Conservation (phyloP, 2,329 filamentous ascomycete species). For the Emericellopsis atlantica region DNA sequence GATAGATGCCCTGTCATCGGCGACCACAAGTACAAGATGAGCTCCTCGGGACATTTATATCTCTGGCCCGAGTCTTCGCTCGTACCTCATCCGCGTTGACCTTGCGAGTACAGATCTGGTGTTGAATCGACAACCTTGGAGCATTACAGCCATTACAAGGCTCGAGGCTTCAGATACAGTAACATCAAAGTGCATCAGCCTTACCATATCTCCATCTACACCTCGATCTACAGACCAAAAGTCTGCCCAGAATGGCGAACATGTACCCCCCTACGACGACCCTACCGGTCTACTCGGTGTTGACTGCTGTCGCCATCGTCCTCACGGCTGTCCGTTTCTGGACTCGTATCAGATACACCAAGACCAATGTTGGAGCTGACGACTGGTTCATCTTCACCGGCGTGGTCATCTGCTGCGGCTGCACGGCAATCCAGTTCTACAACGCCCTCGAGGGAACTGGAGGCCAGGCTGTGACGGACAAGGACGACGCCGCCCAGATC, state of each 20-base stretch:
- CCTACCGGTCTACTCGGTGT: constrained; percentile 4
- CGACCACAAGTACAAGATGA: no score
- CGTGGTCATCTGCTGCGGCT: constrained; percentile 1
- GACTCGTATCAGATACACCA: constrained; percentile 1
- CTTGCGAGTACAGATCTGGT: no score
- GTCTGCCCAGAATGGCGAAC: constrained; percentile 12
- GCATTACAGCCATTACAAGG: no score
- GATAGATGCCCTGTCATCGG: no score
- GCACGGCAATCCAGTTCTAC: constrained; percentile 4
- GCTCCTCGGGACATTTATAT: no score
- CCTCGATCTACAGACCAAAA: constrained; percentile 2
- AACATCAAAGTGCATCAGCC: no score
- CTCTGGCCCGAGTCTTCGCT: no score
- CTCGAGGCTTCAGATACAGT: no score
- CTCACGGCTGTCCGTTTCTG: constrained; percentile 5
- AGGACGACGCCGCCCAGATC: not conserved
- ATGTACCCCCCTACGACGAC: constrained; percentile 4
- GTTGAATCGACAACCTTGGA: no score
- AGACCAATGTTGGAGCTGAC: constrained; percentile 2
- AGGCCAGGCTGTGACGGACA: constrained; percentile 2
- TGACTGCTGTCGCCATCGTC: constrained; percentile 2
- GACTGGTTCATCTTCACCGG: constrained; percentile 4
- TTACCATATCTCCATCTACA: no score
- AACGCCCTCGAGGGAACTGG: constrained; percentile 3
- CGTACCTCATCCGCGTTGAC: no score